phyloP scores from a whole-genome alignment of 768 basidiomycete genomes.

The Tephrocybe rancida region DNA sequence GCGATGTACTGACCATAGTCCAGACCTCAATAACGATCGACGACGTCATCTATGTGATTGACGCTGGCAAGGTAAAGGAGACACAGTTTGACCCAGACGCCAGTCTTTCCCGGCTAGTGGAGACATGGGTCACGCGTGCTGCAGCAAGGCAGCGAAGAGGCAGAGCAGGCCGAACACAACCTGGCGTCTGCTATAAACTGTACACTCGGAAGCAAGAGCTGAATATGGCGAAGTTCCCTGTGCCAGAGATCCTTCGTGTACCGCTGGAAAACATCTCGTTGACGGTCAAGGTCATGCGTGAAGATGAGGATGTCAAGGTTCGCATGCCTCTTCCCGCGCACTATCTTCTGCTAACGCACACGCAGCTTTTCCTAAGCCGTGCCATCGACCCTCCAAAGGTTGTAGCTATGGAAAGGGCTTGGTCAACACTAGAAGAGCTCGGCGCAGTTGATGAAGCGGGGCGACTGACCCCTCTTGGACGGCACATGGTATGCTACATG shows the following conservation, averaged over 20 bases:
- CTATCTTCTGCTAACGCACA: not conserved
- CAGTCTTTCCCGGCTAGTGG: constrained; percentile 75
- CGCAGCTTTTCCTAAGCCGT: constrained; percentile 63
- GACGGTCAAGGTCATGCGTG: constrained; percentile 78
- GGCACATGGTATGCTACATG: constrained; percentile 60
- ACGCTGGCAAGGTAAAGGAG: constrained; percentile 86
- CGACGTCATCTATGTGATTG: constrained; percentile 84
- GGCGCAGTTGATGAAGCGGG: constrained; percentile 73
- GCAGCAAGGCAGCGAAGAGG: constrained; percentile 85
- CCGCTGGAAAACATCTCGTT: constrained; percentile 84
- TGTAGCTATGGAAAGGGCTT: constrained; percentile 76
- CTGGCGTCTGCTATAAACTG: constrained; percentile 86
- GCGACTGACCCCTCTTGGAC: constrained; percentile 78
- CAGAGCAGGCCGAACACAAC: constrained; percentile 85
- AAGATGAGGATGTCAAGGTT: constrained; percentile 79
- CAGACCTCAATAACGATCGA: constrained; percentile 92
- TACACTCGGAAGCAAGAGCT: constrained; percentile 76
- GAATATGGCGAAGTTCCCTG: constrained; percentile 69
- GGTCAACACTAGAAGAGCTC: constrained; percentile 70
- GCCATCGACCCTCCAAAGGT: constrained; percentile 86
- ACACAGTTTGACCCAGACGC: constrained; percentile 70
- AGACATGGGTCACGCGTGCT: constrained; percentile 78
- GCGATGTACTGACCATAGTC: not conserved
- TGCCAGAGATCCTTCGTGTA: constrained; percentile 87
- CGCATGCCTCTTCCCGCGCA: constrained; percentile 13